Conservation (phyloP, 2,329 filamentous ascomycete species). For the Metarhizium anisopliae region DNA sequence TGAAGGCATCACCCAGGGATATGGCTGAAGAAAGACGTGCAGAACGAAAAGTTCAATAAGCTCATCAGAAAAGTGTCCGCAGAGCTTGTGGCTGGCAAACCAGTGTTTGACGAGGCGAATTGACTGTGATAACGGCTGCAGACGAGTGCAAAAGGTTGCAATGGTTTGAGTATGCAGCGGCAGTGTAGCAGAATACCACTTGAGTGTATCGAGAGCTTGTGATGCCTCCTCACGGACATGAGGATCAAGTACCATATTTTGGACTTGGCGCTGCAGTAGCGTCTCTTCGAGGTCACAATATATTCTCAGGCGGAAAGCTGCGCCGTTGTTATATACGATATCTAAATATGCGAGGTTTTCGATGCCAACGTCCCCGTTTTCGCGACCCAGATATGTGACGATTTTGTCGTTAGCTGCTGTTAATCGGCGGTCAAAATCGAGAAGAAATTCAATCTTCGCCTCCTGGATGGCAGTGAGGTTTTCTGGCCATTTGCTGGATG, state of each 20-base stretch:
- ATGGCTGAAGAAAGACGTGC: constrained; percentile 69
- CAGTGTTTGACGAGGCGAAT: constrained; percentile 83
- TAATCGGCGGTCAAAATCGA: constrained; percentile 66
- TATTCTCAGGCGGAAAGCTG: constrained; percentile 76
- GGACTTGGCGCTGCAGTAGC: constrained; percentile 69
- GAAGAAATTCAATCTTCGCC: constrained; percentile 83
- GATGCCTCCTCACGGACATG: constrained; percentile 60
- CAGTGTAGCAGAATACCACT: constrained; percentile 60
- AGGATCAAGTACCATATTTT: constrained; percentile 60
- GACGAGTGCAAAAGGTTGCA: constrained; percentile 69
- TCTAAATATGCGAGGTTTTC: constrained; percentile 80
- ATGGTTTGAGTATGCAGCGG: constrained; percentile 78
- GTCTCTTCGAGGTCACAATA: constrained; percentile 81
- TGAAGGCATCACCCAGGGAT: constrained; percentile 71
- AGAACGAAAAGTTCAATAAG: constrained; percentile 76
- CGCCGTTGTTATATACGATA: constrained; percentile 61
- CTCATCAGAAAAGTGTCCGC: constrained; percentile 66
- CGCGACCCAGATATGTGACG: constrained; percentile 66
- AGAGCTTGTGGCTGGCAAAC: constrained; percentile 77
- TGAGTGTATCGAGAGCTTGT: constrained; percentile 59
- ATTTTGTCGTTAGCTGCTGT: constrained; percentile 50
- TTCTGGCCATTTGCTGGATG: constrained; percentile 88
- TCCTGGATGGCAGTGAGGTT: constrained; percentile 84
- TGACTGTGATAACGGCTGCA: constrained; percentile 69
- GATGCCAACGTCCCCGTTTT: constrained; percentile 59